These are phyloP conservation scores for Paecilomyces sp. DNA, from an alignment of 2,329 filamentous ascomycete genomes.

Conservation along the genomic window DNA sequence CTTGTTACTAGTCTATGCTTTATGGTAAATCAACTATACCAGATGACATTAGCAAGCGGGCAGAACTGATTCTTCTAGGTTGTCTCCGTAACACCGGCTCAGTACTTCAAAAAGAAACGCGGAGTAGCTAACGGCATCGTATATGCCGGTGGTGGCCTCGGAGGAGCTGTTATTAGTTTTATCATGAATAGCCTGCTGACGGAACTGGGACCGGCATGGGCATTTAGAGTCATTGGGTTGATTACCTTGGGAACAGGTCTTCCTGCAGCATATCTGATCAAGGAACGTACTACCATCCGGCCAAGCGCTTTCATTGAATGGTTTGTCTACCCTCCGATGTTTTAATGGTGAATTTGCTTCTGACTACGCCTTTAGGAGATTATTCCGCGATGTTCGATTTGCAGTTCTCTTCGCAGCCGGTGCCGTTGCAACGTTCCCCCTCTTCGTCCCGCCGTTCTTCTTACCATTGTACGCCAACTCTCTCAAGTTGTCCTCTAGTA, in stretches of 20 bases:
- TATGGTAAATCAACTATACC: slow-evolving; percentile 26
- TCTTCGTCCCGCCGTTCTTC: slow-evolving; percentile 57
- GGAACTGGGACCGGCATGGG: slow-evolving; percentile 27
- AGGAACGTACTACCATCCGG: slow-evolving; percentile 24
- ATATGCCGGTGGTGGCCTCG: slow-evolving; percentile 40
- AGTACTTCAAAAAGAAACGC: slow-evolving; percentile 49
- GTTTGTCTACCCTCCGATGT: slow-evolving; percentile 19
- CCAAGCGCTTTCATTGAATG: slow-evolving; percentile 43
- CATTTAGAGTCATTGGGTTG: slow-evolving; percentile 34
- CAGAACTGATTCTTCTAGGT: neutral
- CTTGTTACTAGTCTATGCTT: slow-evolving; percentile 24
- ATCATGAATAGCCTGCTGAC: slow-evolving; percentile 41
- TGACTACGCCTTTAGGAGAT: slow-evolving; percentile 25
- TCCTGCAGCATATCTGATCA: slow-evolving; percentile 48
- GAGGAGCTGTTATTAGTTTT: slow-evolving; percentile 48
- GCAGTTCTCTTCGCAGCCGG: slow-evolving; percentile 47
- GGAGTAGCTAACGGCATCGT: slow-evolving; percentile 48
- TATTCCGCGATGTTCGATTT: slow-evolving; percentile 49
- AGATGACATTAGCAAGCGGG: neutral
- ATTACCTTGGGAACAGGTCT: slow-evolving; percentile 47
- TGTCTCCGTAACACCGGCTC: slow-evolving; percentile 43
- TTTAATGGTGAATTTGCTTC: neutral
- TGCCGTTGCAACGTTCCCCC: slow-evolving; percentile 52
- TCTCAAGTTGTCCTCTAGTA: slow-evolving; percentile 46
- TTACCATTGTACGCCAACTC: slow-evolving; percentile 50